These are phyloP conservation scores for Blastomyces emzantsi DNA, from an alignment of 2,329 filamentous ascomycete genomes.

Conservation along the genomic window DNA sequence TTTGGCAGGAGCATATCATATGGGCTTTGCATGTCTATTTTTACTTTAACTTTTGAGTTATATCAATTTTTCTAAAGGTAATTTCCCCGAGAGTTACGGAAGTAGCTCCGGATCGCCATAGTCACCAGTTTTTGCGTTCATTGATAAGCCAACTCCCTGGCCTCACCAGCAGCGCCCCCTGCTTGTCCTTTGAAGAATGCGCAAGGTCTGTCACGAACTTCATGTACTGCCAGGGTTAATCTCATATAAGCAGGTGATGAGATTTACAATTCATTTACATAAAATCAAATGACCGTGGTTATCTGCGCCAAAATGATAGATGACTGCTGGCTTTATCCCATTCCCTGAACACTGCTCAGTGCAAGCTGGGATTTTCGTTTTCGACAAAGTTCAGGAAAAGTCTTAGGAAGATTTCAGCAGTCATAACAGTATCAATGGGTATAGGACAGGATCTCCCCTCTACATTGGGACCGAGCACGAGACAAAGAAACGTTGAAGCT, in stretches of 20 bases:
- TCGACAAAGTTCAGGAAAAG: conserved; percentile 40
- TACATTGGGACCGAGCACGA: conserved; percentile 30
- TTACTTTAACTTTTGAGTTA: too few relatives aligned
- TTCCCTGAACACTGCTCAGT: not conserved
- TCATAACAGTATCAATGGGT: conserved; percentile 37
- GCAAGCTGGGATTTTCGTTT: conserved; percentile 35
- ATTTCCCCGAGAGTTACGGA: too few relatives aligned
- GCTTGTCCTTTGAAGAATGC: too few relatives aligned
- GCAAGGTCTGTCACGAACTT: not conserved
- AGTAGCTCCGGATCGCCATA: too few relatives aligned
- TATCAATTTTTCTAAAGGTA: too few relatives aligned
- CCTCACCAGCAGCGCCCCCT: too few relatives aligned
- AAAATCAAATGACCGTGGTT: not conserved
- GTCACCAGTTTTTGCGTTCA: too few relatives aligned
- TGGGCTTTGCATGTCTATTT: too few relatives aligned
- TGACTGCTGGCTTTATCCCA: not conserved
- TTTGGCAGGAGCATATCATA: too few relatives aligned
- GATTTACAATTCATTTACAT: not conserved
- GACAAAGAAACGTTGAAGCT: conserved; percentile 21
- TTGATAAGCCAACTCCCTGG: too few relatives aligned
- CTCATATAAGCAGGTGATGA: not conserved
- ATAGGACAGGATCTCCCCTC: conserved; percentile 28
- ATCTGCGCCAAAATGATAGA: not conserved
- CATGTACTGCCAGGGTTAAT: not conserved
- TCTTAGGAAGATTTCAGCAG: conserved; percentile 34